These are phyloP conservation scores for Eustoma russellianum DNA, from an alignment of 257 asterid species.

Conservation along the genomic window DNA sequence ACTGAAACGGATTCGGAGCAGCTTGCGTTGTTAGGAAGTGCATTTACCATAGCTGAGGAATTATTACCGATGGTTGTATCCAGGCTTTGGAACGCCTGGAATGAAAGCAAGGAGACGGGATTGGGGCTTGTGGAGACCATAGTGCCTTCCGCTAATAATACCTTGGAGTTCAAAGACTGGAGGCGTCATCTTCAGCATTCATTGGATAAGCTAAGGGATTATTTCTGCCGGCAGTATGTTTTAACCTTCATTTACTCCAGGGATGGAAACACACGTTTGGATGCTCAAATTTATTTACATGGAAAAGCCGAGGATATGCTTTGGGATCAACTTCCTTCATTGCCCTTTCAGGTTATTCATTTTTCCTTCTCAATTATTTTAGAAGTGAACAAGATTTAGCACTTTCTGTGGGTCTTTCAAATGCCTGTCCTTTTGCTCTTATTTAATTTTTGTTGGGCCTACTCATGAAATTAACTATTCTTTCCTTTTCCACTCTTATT, in stretches of 20 bases:
- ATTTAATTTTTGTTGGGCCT: neutral
- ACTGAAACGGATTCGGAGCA: conserved; percentile 96
- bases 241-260: conserved; percentile 81
- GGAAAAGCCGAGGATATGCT: conserved; percentile 58
- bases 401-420: neutral
- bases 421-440: conserved; percentile 2
- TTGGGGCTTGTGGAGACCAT: conserved; percentile 35
- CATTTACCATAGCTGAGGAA: conserved; percentile 94
- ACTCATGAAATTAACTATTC: neutral
- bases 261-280: conserved; percentile 83
- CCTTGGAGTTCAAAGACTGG: conserved; percentile 80
- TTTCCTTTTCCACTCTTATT: no score
- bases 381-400: neutral
- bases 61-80: conserved; percentile 93
- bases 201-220: conserved; percentile 83
- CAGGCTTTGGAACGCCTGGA: conserved; percentile 70
- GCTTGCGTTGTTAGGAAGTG: conserved; percentile 89
- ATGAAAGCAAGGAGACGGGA: conserved; percentile 75
- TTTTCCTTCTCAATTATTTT: conserved; percentile 3
- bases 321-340: conserved; percentile 83
- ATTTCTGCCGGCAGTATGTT: conserved; percentile 78
- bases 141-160: conserved; percentile 44
- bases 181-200: conserved; percentile 94
- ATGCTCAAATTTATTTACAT: conserved; percentile 76
- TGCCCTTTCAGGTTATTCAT: conserved; percentile 83